Conservation (phyloP, 495 filamentous ascomycete species). For the Niebla homalea region DNA sequence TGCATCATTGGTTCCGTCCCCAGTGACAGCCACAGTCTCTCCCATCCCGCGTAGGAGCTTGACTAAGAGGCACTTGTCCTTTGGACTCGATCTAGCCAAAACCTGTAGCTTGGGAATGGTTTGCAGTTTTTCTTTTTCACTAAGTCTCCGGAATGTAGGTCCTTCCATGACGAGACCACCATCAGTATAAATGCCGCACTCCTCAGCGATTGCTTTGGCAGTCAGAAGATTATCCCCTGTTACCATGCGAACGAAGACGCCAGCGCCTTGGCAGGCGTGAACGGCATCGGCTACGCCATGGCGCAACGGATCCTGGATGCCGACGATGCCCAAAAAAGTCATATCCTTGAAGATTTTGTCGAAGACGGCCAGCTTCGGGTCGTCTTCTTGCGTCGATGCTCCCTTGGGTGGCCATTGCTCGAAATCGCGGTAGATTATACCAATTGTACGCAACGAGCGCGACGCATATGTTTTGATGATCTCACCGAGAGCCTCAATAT, state of each 20-base stretch:
- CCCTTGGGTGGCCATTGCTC: conserved; percentile 73
- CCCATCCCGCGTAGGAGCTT: conserved; percentile 67
- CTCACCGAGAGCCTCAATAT: conserved; percentile 43
- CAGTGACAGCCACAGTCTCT: conserved; percentile 87
- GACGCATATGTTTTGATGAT: conserved; percentile 68
- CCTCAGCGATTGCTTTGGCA: conserved; percentile 70
- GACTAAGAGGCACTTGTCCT: conserved; percentile 74
- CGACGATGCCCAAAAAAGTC: conserved; percentile 65
- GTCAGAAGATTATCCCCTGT: conserved; percentile 80
- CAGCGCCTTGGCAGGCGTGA: conserved; percentile 57
- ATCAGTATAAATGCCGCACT: conserved; percentile 67
- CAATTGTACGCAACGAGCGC: conserved; percentile 77
- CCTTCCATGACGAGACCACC: conserved; percentile 77
- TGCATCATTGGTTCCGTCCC: conserved; percentile 86
- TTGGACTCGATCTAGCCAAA: conserved; percentile 70
- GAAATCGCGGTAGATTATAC: conserved; percentile 76
- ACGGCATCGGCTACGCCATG: conserved; percentile 66
- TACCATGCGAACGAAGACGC: conserved; percentile 81
- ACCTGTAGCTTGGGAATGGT: conserved; percentile 68
- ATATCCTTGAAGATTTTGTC: conserved; percentile 69
- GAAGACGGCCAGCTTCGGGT: conserved; percentile 58
- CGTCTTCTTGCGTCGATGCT: conserved; percentile 50
- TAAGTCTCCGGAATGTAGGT: conserved; percentile 62
- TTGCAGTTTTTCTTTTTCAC: conserved; percentile 48
- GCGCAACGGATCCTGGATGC: conserved; percentile 80